Percentiles rank a stretch among this genome's conserved stretches.
Evolutionary conservation across 1,139 yeast species (phyloP).

Genomic region (Suzukiozyma palmioleophila): DNA sequence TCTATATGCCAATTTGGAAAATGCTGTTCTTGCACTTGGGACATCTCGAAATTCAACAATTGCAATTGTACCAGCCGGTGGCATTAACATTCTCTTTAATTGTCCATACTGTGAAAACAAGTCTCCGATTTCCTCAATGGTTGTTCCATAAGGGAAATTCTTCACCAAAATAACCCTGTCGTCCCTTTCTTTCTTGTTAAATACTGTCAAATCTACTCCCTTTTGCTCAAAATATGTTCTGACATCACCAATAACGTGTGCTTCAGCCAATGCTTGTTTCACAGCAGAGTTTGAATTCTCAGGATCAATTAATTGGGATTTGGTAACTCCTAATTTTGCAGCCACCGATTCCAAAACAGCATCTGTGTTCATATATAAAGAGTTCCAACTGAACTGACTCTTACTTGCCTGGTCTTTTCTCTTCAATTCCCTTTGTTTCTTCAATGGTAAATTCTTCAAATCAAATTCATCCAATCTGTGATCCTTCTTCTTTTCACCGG

Average conservation of each 20-base stretch:
- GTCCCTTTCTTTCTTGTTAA: slow-evolving; percentile 69
- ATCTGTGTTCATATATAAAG: slow-evolving; percentile 83
- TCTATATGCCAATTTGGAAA: slow-evolving; percentile 79
- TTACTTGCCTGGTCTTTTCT: slow-evolving; percentile 81
- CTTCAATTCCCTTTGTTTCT: slow-evolving; percentile 83
- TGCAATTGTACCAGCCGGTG: slow-evolving; percentile 96
- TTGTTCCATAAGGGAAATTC: slow-evolving; percentile 86
- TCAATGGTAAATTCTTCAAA: slow-evolving; percentile 81
- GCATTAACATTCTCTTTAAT: slow-evolving; percentile 78
- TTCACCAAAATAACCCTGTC: slow-evolving; percentile 80
- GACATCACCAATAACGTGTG: slow-evolving; percentile 90
- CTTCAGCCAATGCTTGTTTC: slow-evolving; percentile 97
- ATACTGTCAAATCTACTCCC: slow-evolving; percentile 79
- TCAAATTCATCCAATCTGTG: slow-evolving; percentile 87
- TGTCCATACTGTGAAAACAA: slow-evolving; percentile 78
- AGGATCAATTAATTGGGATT: slow-evolving; percentile 82
- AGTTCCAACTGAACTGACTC: slow-evolving; percentile 91
- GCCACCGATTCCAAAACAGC: slow-evolving; percentile 93
- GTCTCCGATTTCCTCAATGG: slow-evolving; percentile 74
- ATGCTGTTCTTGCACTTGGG: slow-evolving; percentile 86
- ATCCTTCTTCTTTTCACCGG: slow-evolving; percentile 76
- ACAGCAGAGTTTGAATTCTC: slow-evolving; percentile 86
- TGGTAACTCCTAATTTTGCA: slow-evolving; percentile 71
- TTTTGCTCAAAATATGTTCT: slow-evolving; percentile 78
- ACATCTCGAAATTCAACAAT: slow-evolving; percentile 86